Conservation (phyloP, 148 eudicot species). For the Rhododendron mucronatum region DNA sequence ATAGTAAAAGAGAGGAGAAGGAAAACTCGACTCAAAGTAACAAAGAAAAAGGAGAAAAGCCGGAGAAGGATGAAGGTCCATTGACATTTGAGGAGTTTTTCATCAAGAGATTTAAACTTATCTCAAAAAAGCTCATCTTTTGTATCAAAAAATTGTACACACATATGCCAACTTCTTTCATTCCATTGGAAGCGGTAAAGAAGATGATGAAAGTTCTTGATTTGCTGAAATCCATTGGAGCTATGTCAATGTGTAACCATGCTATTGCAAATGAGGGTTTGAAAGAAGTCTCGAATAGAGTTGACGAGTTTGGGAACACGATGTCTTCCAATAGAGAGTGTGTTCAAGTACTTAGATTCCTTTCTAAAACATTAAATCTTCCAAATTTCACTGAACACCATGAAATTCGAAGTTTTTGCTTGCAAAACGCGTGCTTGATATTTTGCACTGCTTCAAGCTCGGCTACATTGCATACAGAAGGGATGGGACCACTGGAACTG, state of each 20-base stretch:
- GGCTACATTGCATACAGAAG: conserved; percentile 15
- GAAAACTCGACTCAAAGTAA: neutral
- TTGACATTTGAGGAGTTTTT: too few relatives aligned
- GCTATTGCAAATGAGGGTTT: neutral
- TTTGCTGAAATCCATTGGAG: conserved; percentile 20
- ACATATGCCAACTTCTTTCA: conserved; percentile 47
- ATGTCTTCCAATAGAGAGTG: neutral
- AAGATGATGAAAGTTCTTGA: conserved; percentile 30
- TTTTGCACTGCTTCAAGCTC: conserved; percentile 64
- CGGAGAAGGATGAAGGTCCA: too few relatives aligned
- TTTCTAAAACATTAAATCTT: conserved; percentile 8
- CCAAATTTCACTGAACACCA: neutral
- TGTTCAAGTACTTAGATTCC: conserved; percentile 23
- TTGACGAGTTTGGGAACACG: neutral
- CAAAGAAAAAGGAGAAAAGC: neutral
- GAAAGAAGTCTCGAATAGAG: conserved; percentile 8
- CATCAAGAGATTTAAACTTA: too few relatives aligned
- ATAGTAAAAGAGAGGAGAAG: neutral
- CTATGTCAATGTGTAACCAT: neutral
- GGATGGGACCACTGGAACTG: conserved; percentile 14
- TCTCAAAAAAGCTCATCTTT: conserved; percentile 16
- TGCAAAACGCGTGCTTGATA: conserved; percentile 34
- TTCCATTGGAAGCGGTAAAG: conserved; percentile 22
- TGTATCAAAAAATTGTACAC: conserved; percentile 35
- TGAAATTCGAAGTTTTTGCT: conserved; percentile 24